Evolutionary conservation across 371 early-diverging fungal species (phyloP), one percentile per base, ranked within the genome.

Genomic region (Dipsacomyces acuminosporus): DNA sequence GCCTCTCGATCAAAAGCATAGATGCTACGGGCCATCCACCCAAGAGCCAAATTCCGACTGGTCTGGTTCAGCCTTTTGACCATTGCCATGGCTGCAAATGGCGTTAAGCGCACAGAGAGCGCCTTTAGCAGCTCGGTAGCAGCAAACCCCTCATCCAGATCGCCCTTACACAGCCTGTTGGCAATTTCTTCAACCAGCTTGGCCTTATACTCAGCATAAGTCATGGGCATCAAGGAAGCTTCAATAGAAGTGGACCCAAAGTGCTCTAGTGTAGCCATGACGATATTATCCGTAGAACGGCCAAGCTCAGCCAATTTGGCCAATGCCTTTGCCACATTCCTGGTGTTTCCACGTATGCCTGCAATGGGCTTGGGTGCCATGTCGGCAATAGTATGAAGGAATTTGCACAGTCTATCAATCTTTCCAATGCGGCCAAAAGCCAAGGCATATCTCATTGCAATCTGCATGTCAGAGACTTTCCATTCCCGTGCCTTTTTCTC

Each of bases 351-450:
- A 2, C 5, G 13, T 11, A 26, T 24, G 9, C 38, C 33, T 3
- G 34, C 22, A 13, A 59, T 21, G 8, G 48, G 22, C 23, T 49
- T 55, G 19, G 46, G 13, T 9, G 71, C 67, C 71, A 70, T 60
- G 7, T 43, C 49, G 3, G 41, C 35, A 9, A 70, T 18, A 0
- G 71, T 66, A 17, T 30, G 30, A 2, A 61, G 46, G 18, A 56
- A 20, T 26, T 41, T 54, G 34, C 20, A 3, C 0, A 55, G 56
- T 25, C 35, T 24, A 3, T 49, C 51, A 3, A 33, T 33, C 11
- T 48, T 18, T 0, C 23, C 53, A 17, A 41, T 15, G 6, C 40
- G 51, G 34, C 60, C 7, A 38, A 70, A 47, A 8, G 61, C 61
- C 50, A 48, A 21, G 11, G 61, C 56, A 22, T 70, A 70, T 2